phyloP scores from a whole-genome alignment of 352 stramenopile species.

The Globisporangium nagaii region DNA sequence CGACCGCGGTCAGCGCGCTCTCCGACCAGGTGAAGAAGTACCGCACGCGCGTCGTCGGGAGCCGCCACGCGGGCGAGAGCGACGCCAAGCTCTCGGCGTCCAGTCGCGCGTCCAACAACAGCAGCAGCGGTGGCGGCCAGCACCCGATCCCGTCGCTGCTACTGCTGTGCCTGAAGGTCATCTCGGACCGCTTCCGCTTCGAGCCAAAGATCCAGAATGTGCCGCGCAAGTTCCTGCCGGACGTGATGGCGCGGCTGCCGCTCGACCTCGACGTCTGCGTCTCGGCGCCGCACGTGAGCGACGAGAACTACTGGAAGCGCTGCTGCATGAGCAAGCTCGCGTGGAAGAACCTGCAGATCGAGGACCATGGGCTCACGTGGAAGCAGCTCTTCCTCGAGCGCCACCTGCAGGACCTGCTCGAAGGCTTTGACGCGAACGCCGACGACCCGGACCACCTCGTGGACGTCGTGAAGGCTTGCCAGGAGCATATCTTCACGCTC shows the following conservation, averaged over 20 bases:
- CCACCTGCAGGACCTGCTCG: constrained; percentile 66
- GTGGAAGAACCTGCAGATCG: constrained; percentile 90
- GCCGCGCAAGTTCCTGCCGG: constrained; percentile 71
- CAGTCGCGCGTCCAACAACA: neutral
- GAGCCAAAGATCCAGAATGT: constrained; percentile 69
- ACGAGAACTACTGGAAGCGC: constrained; percentile 94
- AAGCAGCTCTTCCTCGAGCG: constrained; percentile 91
- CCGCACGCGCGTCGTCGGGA: constrained; percentile 47
- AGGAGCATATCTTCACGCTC: constrained; percentile 89
- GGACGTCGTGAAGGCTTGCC: constrained; percentile 62
- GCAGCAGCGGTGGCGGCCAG: too few relatives aligned
- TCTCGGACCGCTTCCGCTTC: constrained; percentile 68
- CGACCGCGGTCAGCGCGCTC: constrained; percentile 59
- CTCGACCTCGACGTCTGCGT: constrained; percentile 80
- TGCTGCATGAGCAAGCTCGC: constrained; percentile 74
- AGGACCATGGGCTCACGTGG: constrained; percentile 90
- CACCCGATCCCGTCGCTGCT: constrained; percentile 44
- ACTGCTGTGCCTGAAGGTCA: constrained; percentile 71
- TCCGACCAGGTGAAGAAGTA: constrained; percentile 84
- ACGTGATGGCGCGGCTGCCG: constrained; percentile 75
- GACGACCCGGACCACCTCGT: constrained; percentile 63
- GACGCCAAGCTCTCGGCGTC: constrained; percentile 15
- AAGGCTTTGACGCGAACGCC: constrained; percentile 58
- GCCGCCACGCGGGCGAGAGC: constrained; percentile 14
- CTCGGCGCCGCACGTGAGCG: constrained; percentile 78